Percentiles rank a stretch among this genome's conserved stretches.
These are phyloP conservation scores for Hyaloperonospora brassicae DNA, from an alignment of 352 stramenopile genomes.

Conservation along the genomic window DNA sequence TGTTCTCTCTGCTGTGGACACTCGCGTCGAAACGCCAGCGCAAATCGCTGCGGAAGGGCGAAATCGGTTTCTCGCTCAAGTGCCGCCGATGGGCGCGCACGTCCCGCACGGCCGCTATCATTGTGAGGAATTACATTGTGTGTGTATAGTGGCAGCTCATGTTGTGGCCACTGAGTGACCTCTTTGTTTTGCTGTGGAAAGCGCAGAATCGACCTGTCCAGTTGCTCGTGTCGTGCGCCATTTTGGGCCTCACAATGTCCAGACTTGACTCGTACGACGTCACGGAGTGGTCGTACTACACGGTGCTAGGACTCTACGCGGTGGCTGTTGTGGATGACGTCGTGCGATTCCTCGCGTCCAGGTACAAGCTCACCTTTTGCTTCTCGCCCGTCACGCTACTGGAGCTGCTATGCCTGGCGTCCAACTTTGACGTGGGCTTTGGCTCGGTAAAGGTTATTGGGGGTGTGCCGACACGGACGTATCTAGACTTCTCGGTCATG, in stretches of 20 bases:
- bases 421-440: slow-evolving; percentile 69
- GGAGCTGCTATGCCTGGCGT: slow-evolving; percentile 64
- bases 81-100: slow-evolving; percentile 69
- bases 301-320: slow-evolving; percentile 51
- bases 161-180: not conserved
- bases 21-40: slow-evolving; percentile 46
- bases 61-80: slow-evolving; percentile 76
- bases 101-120: slow-evolving; percentile 56
- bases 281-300: slow-evolving; percentile 52
- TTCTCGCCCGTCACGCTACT: slow-evolving; percentile 68
- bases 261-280: slow-evolving; percentile 75
- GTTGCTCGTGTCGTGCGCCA: slow-evolving; percentile 60
- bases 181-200: not conserved
- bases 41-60: slow-evolving; percentile 40
- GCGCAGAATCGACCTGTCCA: slow-evolving; percentile 69
- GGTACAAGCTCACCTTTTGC: slow-evolving; percentile 77
- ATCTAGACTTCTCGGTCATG: slow-evolving; percentile 84
- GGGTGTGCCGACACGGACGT: slow-evolving; percentile 55
- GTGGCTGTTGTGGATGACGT: slow-evolving; percentile 54
- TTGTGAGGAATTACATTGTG: slow-evolving; percentile 30
- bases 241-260: slow-evolving; percentile 58
- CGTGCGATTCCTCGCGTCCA: slow-evolving; percentile 70
- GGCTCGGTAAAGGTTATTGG: slow-evolving; percentile 51
- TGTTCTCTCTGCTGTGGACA: slow-evolving; percentile 50
- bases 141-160: not conserved